Evolutionary conservation across 2,329 filamentous ascomycete species (phyloP).

Genomic region (Fusarium multiceps): DNA sequence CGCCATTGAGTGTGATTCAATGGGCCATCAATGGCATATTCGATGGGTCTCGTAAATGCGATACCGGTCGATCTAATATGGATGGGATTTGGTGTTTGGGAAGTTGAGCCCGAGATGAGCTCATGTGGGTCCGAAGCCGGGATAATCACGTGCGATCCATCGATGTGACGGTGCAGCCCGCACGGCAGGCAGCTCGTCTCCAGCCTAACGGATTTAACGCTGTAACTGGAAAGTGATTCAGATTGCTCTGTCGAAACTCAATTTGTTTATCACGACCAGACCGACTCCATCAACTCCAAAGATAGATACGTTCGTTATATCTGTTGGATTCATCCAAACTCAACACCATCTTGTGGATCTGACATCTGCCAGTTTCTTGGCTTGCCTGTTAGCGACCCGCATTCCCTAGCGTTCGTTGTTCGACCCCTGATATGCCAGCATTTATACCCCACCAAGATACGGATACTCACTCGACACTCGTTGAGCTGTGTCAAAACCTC

Average conservation of each 20-base stretch:
- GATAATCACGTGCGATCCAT: constrained; percentile 16
- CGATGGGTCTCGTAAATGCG: background rate
- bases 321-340: background rate
- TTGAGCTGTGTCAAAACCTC: background rate
- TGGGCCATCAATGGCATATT: constrained; percentile 33
- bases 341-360: background rate
- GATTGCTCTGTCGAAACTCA: background rate
- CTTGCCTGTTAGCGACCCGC: background rate
- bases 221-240: background rate
- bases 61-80: constrained; percentile 4
- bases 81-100: constrained; percentile 3
- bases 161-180: background rate
- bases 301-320: background rate
- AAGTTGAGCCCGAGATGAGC: constrained; percentile 14
- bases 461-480: background rate
- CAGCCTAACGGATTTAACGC: background rate
- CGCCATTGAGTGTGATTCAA: constrained; percentile 49
- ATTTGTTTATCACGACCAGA: background rate
- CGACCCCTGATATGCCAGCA: background rate
- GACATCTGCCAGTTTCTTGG: background rate
- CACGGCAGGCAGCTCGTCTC: background rate
- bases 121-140: constrained; percentile 31
- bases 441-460: background rate
- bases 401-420: background rate
- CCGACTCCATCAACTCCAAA: background rate